Evolutionary conservation across 805 yeast genomes (phyloP), one percentile per base, ranked within the genome.

Genomic region (Cyberlindnera veronae): DNA sequence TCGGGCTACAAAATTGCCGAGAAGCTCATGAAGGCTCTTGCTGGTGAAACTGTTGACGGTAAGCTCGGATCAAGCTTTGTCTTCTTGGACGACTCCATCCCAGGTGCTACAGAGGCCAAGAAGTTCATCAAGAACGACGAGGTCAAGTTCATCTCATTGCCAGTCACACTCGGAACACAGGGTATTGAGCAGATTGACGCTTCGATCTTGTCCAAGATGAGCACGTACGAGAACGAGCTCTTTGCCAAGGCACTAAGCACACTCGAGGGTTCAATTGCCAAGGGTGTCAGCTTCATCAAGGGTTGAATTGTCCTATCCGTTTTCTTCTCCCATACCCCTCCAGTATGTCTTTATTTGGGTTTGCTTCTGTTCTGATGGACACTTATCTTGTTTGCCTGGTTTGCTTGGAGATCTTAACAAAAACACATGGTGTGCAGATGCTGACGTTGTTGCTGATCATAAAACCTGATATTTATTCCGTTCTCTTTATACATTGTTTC

Each of bases 1-100:
- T 90, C 91, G 33, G 91, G 90, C 57, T 84, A 80, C 61, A 76
- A 79, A 61, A 77, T 84, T 53, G 83, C 88, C 38, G 77, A 76
- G 57, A 70, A 82, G 37, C 76, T 84, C 42, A 69, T 84, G 62
- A 68, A 72, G 62, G 75, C 68, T 62, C 70, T 65, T 38, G 60
- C 68, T 26, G 76, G 75, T 51, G 72, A 67, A 53, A 62, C 61
- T 40, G 60, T 65, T 37, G 73, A 76, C 46, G 14, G 27, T 23
- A 40, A 39, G 20, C 32, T 38, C 19, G 40, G 33, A 2, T 73
- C 80, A 29, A 60, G 45, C 20, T 74, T 67, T 50, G 70, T 75
- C 32, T 76, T 76, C 55, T 70, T 83, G 47, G 86, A 83, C 24
- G 54, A 63, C 16, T 36, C 52, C 4, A 53, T 56, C 35, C 38